Base-by-base conservation (phyloP, 768 basidiomycete species). In the Agaricus subrufescens region DNA sequence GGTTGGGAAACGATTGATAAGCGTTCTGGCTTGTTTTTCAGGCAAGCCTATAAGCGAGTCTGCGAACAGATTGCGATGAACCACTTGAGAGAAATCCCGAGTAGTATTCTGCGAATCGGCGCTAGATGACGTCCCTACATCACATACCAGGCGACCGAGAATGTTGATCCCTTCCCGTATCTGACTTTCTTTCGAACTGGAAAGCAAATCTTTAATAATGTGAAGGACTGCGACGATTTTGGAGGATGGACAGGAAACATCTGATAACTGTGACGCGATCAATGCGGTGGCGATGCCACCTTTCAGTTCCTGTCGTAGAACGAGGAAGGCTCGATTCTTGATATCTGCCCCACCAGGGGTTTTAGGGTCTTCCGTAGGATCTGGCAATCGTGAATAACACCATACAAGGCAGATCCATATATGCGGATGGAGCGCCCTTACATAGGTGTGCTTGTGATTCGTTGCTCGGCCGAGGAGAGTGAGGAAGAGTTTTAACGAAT, bases 381-480 rank as follows among this genome's bases (percentile, higher is more conserved):
- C 26, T 11, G 73, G 70, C 46, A 84, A 62, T 15, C 72, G 73
- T 19, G 74, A 67, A 56, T 79, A 84, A 1, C 78, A 75, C 84
- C 85, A 86, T 23, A 85, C 66, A 27, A 85, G 69, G 50, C 78
- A 74, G 50, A 70, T 73, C 84, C 84, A 87, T 23, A 79, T 66
- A 37, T 73, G 73, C 1, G 75, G 64, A 43, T 77, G 73, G 7
- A 82, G 66, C 15, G 67, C 63, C 11, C 69, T 70, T 10, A 79
- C 67, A 4, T 66, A 50, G 10, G 65, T 61, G n/a, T 69, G 65
- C 46, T 69, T 68, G 57, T 79, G 73, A 3, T 49, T 61, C 19
- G 69, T 61, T 2, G 75, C 58, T 29, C 65, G 58, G 8, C 62
- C 65, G 25, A 82, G 67, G 8, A 67, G 64, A 5, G 67, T 62